Base-by-base conservation (phyloP, 495 filamentous ascomycete species). In the Thozetella sp. region DNA sequence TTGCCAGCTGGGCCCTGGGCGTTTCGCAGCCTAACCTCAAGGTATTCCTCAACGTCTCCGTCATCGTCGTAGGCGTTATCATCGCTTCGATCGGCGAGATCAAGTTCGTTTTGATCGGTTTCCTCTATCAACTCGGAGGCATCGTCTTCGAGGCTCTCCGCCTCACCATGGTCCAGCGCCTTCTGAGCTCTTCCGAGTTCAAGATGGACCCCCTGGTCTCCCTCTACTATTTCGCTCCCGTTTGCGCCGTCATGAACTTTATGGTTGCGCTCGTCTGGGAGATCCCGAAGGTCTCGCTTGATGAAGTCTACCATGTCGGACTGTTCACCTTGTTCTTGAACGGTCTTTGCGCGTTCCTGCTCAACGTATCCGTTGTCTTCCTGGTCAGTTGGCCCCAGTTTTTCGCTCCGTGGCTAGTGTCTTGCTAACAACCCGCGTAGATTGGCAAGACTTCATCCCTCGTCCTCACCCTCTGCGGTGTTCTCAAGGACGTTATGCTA, bases 161-260 rank as follows among this genome's bases (percentile, higher is more conserved):
- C 66, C 84, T 97, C 64, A 91, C 92, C 74, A 88, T 97, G 90
- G 92, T 97, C 48, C 89, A 97, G 80, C 87, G 87, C 46, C 82
- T 97, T 52, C 86, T 97, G 56, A 93, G 88, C 83, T 92, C 90
- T 12, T 82, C 90, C 54, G 93, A 96, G 79, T 96, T 87, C 85
- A 97, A 96, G 88, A 97, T 97, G 93, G 93, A 97, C 73, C 93
- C 93, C 54, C 84, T 97, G 40, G 93, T 97, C 34, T 97, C 93
- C 9, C 85, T 97, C 12, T 97, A 97, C 85, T 97, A 97, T 83
- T 97, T 94, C 66, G 93, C 93, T 11, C 93, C 93, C 6, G 88
- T 94, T 63, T 97, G 93, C 78, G 92, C 93, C 55, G 80, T 86
- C 65, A 96, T 97, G 89, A 97, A 97, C 79, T 85, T 86, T 67